Percentiles rank a stretch among this genome's conserved stretches.
These are phyloP conservation scores for Trichoderma endophyticum DNA, from an alignment of 2,329 filamentous ascomycete genomes.

Conservation along the genomic window DNA sequence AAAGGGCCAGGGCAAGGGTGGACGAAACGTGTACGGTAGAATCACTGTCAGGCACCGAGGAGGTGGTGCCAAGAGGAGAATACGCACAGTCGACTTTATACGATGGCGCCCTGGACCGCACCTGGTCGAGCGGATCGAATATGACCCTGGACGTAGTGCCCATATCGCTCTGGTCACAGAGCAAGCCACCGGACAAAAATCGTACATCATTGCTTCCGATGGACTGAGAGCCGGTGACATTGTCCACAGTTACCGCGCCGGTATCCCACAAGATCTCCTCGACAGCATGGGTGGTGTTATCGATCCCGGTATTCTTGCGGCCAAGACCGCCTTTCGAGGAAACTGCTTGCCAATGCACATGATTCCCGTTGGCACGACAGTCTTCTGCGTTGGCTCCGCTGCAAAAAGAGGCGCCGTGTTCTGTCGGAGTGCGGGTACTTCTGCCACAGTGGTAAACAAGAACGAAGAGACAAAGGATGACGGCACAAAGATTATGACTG, in stretches of 20 bases:
- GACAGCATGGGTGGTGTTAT: conserved; percentile 88
- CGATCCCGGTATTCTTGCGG: conserved; percentile 92
- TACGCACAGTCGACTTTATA: conserved; percentile 86
- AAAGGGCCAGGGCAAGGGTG: conserved; percentile 88
- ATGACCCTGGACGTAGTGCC: conserved; percentile 88
- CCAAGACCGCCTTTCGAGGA: conserved; percentile 88
- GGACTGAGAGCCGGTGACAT: conserved; percentile 88
- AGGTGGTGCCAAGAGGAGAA: conserved; percentile 86
- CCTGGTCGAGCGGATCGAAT: conserved; percentile 88
- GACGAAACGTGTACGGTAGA: conserved; percentile 80
- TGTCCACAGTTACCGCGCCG: conserved; percentile 86
- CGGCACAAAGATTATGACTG: conserved; percentile 59
- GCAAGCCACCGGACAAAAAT: conserved; percentile 69
- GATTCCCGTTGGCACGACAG: conserved; percentile 88
- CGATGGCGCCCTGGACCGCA: conserved; percentile 78
- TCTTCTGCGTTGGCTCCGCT: conserved; percentile 83
- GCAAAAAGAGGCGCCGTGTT: conserved; percentile 77
- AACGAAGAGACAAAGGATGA: conserved; percentile 68
- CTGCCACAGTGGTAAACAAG: conserved; percentile 84
- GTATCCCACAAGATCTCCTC: conserved; percentile 82
- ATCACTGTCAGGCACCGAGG: conserved; percentile 90
- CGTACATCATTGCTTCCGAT: conserved; percentile 93
- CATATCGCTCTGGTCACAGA: conserved; percentile 87
- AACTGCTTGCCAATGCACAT: conserved; percentile 96
- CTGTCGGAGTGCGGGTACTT: conserved; percentile 91